Evolutionary conservation across 176 grass and related monocot genomes (phyloP).

Genomic region (Tuctoria greenei): DNA sequence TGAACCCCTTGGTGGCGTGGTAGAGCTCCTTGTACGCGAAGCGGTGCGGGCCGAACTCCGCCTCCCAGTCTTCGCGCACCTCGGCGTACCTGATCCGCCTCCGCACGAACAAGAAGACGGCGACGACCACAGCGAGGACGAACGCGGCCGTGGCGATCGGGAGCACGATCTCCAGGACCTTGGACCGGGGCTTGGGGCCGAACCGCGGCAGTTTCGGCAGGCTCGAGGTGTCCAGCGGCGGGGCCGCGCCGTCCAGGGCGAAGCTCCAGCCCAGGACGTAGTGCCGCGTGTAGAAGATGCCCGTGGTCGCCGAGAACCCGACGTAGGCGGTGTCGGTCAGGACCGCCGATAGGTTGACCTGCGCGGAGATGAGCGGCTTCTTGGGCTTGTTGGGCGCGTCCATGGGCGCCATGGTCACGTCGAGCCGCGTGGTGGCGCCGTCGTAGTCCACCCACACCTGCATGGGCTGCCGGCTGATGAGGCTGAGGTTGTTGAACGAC

Average conservation of each 20-base stretch:
- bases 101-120: conserved; percentile 42
- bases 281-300: conserved; percentile 52
- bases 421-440: conserved; percentile 43
- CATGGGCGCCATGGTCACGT: conserved; percentile 50
- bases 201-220: conserved; percentile 56
- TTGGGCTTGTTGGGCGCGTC: conserved; percentile 16
- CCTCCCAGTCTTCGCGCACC: conserved; percentile 66
- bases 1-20: conserved; percentile 52
- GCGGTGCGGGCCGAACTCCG: conserved; percentile 54
- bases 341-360: conserved; percentile 47
- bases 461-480: conserved; percentile 58
- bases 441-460: conserved; percentile 60
- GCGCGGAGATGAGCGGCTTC: conserved; percentile 47
- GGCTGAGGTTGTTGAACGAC: conserved; percentile 45
- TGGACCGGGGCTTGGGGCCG: conserved; percentile 55
- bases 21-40: conserved; percentile 61
- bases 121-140: conserved; percentile 42
- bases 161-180: conserved; percentile 56
- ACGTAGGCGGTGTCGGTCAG: conserved; percentile 45
- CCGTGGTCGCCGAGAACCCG: conserved; percentile 57
- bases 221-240: conserved; percentile 35
- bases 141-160: conserved; percentile 50
- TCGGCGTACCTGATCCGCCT: conserved; percentile 51
- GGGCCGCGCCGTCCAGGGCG: conserved; percentile 26
- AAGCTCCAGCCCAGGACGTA: conserved; percentile 60